Evolutionary conservation across 2,329 filamentous ascomycete genomes (phyloP), one percentile per base, ranked within the genome.

Genomic region (Lasiodiplodia citricola): DNA sequence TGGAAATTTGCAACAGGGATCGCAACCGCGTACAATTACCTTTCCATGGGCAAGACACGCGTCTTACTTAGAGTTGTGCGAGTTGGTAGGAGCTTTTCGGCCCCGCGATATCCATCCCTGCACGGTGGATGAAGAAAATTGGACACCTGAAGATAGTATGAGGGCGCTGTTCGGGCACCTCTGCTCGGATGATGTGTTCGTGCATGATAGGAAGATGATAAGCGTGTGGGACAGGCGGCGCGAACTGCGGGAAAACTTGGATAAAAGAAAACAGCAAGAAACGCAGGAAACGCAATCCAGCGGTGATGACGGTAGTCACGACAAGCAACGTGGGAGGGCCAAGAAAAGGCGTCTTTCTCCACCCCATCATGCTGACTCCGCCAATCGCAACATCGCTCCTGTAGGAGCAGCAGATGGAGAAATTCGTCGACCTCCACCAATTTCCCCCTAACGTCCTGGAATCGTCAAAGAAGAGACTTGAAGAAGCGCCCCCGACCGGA

Each of bases 1-100:
- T 64, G 18, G 21, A 35, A n/a, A 38, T n/a, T 47, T 6, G 60
- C 11, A 14, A 25, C 44, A 25, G 11, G 13, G 11, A 18, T n/a
- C n/a, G 11, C 62, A 71, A 23, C 74, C 72, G 11, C 70, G 67
- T 57, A 62, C 52, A 0, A 80, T 80, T 28, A 84, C 82, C 23
- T 97, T 97, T 72, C 92, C 94, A 0, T 97, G 94, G 75, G 95
- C 95, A 0, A 87, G 95, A 0, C 95, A 98, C 78, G 96, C 95
- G 0, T 97, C 93, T 0, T 95, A 96, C 70, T 82, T 84, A 0
- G 95, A 97, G 76, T 85, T 97, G 2, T 91, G 92, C 71, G 80
- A 88, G 66, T 81, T 97, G 0, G 84, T 97, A 0, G 77, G 83
- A 3, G 83, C 84, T 0, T 92, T 97, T 73, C 86, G 82, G 35